Evolutionary conservation across 2,329 filamentous ascomycete genomes (phyloP).

Genomic region (Tolypocladium tundrense): DNA sequence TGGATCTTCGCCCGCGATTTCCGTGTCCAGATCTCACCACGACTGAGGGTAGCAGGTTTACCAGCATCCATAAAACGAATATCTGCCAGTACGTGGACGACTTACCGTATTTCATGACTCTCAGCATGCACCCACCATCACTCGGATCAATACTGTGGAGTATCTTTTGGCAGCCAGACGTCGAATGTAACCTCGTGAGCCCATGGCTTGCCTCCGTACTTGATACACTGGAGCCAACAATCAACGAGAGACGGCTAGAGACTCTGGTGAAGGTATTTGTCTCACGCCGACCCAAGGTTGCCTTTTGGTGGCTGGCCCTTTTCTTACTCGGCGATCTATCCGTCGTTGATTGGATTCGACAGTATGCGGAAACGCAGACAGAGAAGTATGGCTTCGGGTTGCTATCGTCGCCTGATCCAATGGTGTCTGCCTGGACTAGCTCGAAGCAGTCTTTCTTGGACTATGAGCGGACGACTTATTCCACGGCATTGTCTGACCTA

Average conservation of each 20-base stretch:
- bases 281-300: constrained; percentile 8
- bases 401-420: constrained; percentile 3
- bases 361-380: constrained; percentile 6
- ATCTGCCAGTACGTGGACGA: too few relatives aligned
- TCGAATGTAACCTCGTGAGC: too few relatives aligned
- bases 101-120: too few relatives aligned
- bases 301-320: constrained; percentile 11
- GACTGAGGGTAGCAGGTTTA: too few relatives aligned
- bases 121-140: too few relatives aligned
- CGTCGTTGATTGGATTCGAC: constrained; percentile 3
- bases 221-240: constrained; percentile 3
- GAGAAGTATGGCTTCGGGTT: constrained; percentile 6
- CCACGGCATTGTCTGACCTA: background rate
- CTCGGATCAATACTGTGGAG: too few relatives aligned
- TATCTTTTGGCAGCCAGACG: too few relatives aligned
- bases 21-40: background rate
- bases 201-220: constrained; percentile 7
- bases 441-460: constrained; percentile 2
- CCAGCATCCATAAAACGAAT: background rate
- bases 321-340: constrained; percentile 6
- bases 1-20: background rate
- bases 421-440: constrained; percentile 6
- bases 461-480: background rate
- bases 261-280: constrained; percentile 7
- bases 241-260: constrained; percentile 4